Percentiles rank a stretch among this genome's conserved stretches.
Conservation (phyloP, 148 eudicot genomes). For the Cornus suecica region DNA sequence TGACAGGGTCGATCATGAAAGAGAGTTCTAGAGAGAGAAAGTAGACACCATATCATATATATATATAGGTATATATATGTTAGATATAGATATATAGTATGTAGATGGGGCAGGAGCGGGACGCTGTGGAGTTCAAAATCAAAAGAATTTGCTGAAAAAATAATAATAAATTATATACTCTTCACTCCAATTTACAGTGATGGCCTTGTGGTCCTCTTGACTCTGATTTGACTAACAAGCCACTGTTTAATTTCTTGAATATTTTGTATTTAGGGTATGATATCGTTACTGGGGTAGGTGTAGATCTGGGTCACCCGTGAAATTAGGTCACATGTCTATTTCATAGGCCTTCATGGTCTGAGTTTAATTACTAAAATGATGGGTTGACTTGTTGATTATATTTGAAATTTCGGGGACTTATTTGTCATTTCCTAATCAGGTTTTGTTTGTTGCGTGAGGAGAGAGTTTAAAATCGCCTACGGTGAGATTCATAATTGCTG, state of each 20-base stretch:
- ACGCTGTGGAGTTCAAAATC: background rate
- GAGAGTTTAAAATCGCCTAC: background rate
- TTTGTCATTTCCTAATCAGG: background rate
- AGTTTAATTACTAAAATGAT: background rate
- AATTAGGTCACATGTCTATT: no score
- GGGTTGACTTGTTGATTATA: background rate
- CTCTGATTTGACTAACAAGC: background rate
- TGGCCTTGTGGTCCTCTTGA: background rate
- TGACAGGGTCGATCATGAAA: conserved; percentile 18
- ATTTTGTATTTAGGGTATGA: background rate
- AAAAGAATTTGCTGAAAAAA: background rate
- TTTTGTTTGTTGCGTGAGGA: background rate
- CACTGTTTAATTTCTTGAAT: background rate
- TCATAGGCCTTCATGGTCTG: background rate
- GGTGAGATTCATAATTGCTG: background rate
- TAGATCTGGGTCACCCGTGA: background rate
- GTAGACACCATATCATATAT: background rate
- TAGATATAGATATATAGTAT: no score
- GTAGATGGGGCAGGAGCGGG: background rate
- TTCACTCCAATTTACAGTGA: background rate
- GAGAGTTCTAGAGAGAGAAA: background rate
- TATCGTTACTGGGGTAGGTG: background rate
- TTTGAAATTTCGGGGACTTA: background rate
- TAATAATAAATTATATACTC: background rate
- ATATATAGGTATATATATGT: no score